phyloP scores from a whole-genome alignment of 1,284 basidiomycete genomes.

The Neolentinus lepideus region DNA sequence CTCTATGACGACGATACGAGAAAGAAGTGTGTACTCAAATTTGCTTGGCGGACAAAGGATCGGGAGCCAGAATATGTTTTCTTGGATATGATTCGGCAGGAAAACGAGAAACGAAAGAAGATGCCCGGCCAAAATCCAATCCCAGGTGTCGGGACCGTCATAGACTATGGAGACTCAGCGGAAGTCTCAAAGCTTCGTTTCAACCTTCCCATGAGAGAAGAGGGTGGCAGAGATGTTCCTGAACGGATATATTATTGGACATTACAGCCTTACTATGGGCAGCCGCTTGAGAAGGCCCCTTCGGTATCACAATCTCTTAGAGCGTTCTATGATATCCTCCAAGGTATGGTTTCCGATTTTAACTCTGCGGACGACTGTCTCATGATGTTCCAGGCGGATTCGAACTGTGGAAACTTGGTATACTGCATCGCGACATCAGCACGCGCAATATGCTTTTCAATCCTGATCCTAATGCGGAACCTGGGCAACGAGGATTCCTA shows the following conservation, averaged over 20 bases:
- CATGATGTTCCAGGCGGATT: neutral
- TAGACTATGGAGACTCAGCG: neutral
- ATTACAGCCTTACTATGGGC: neutral
- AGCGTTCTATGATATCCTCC: neutral
- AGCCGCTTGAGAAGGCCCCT: neutral
- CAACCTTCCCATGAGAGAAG: neutral
- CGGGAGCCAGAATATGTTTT: neutral
- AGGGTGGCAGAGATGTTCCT: neutral
- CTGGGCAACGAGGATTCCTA: neutral
- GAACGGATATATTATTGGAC: neutral
- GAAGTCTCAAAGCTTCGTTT: neutral
- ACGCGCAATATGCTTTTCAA: neutral
- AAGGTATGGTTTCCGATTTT: neutral
- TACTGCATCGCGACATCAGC: neutral
- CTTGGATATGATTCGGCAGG: neutral
- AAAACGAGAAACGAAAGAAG: neutral
- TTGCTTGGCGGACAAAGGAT: neutral
- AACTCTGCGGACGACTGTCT: neutral
- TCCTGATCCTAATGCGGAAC: neutral
- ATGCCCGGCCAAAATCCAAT: neutral
- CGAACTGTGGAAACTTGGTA: neutral
- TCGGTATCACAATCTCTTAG: neutral
- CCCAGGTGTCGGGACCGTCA: neutral
- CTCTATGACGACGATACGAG: neutral
- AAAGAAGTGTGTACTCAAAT: neutral